Base-by-base conservation (phyloP, 768 basidiomycete genomes). In the Pleurotus pulmonarius region DNA sequence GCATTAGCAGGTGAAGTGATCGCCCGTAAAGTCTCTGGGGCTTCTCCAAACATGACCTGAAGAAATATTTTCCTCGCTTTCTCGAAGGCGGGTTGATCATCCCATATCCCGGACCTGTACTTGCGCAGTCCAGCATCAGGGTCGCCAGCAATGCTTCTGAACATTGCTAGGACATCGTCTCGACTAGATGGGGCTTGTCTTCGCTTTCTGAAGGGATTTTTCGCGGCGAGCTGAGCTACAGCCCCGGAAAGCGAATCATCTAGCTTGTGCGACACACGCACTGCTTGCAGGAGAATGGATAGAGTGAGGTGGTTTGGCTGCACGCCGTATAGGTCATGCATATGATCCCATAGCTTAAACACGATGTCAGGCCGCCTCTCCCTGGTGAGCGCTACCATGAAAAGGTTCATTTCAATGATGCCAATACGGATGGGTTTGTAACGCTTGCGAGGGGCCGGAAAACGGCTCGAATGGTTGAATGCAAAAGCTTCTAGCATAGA, bases 321-420 rank as follows among this genome's bases (percentile, higher is more conserved):
- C 0, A 86, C 71, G 4, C 73, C 76, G 65, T 88, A 94, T 3
- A 92, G 66, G 0, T 68, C 62, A 3, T 72, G 71, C 69, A 90
- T 81, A 22, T 83, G 69, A n/a, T 86, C 83, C 87, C 88, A 93
- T 1, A 92, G 63, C 43, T 70, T 70, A 65, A 89, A 86, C 3
- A 86, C 77, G 5, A 79, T 70, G 60, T 89, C 87, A 0, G 87
- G 86, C 3, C 88, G 80, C 26, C 75, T 70, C 16, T 75, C 74
- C 18, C 74, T 75, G 22, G 75, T 73, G 41, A 92, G 73, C 0
- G 78, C 60, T 9, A 68, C 65, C 66, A 86, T 73, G 62, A 85
- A 77, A 16, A 71, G 65, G 60, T 80, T 81, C 45, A 77, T 66
- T 0, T 64, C 61, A 22, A 66, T 61, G 8, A 68, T 63, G 25